Base-by-base conservation (phyloP, 2,329 filamentous ascomycete genomes). In the Verticillium tricorpus region DNA sequence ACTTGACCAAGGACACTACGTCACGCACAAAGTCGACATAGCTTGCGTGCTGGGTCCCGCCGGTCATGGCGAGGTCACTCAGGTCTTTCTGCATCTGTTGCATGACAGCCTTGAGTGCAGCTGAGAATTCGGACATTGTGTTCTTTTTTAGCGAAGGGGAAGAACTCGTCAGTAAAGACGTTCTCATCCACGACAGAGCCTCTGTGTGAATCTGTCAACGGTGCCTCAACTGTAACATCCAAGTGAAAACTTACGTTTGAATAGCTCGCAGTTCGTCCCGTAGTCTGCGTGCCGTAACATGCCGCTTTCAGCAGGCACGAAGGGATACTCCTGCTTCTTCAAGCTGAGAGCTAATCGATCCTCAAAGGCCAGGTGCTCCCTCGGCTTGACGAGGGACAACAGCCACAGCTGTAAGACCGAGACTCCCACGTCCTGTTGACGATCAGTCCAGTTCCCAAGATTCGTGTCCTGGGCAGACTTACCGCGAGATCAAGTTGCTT, bases 81-180 rank as follows among this genome's bases (percentile, higher is more conserved):
- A 87, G 71, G 65, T 87, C 82, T 17, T 71, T 66, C 64, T 80
- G 83, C 65, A 87, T 82, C 66, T 82, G 81, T 22, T 81, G 77
- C 85, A 86, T 86, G 12, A 76, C 77, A 19, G 71, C 64, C 56
- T 74, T 76, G 12, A 87, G 69, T 0, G 75, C 74, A 59, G 75
- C 78, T 1, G 76, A 73, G 66, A 79, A 80, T 14, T 82, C 77
- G 0, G 72, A 63, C 9, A 76, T 69, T 12, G 81, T 69, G 5
- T 72, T 68, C 57, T 72, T 77, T 60, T 72, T 75, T 1, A 12
- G n/a, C 19, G n/a, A 52, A 52, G 45, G 39, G 15, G 39, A 22
- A 12, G 45, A 52, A 12, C 8, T 19, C 3, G 19, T 52, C 9
- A 78, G 77, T 12, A 85, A 63, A 5, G 76, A 73, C 59, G 70